Base-by-base conservation (phyloP, 495 filamentous ascomycete species). In the Xylaria cubensis region DNA sequence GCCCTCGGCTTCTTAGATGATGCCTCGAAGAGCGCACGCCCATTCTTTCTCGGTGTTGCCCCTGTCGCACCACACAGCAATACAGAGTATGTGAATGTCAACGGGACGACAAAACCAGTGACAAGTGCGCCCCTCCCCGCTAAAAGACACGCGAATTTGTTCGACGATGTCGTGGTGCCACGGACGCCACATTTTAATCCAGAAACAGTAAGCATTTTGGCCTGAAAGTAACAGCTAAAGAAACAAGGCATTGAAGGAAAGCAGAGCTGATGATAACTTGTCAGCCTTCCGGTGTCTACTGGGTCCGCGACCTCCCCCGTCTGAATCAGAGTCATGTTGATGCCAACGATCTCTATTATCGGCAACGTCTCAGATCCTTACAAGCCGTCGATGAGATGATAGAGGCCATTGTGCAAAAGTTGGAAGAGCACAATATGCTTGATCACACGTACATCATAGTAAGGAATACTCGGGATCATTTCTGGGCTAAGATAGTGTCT, bases 381-480 rank as follows among this genome's bases (percentile, higher is more conserved):
- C 87, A 89, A 70, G 81, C 82, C 4, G 86, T 90, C 0, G 88
- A 90, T 70, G 89, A 90, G 72, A 78, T 90, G 19, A 84, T 91
- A 7, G 84, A 89, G 44, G 74, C 73, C 0, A 72, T 90, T 0
- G 72, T 90, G 1, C 73, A 74, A 3, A 82, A 82, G 0, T 77
- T 91, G 0, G 81, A 87, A 36, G 75, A 82, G 19, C 81, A 81
- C 32, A 81, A 75, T 41, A 72, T 86, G 50, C 71, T 88, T 13
- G 86, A 89, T 29, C 84, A 90, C 68, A 90, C 88, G 5, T 73
- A 63, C 21, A 50, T 91, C 44, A 82, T 63, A 17, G 53, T 56
- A 56, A 26, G 29, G 53, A 32, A 50, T 21, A n/a, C 4, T n/a
- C 46, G 17, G 17, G 17, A 21, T 6, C 19, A 50, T 50, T 50